Conservation (phyloP, 1,139 yeast genomes). For the Arxiozyma telluris region DNA sequence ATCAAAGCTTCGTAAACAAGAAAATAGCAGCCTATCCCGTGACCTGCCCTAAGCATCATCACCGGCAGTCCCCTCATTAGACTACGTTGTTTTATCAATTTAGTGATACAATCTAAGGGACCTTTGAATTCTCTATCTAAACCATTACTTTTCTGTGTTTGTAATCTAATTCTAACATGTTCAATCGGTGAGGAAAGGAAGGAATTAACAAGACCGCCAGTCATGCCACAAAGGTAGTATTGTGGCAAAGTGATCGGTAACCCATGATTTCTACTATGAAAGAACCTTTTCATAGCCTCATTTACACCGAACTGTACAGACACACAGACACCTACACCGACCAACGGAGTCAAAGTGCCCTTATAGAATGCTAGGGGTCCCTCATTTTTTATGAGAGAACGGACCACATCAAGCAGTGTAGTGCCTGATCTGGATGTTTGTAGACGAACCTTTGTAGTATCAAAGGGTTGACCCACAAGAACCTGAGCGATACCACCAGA, state of each 20-base stretch:
- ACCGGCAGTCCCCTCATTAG: conserved; percentile 74
- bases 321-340: conserved; percentile 91
- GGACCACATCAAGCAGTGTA: conserved; percentile 62
- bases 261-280: conserved; percentile 14
- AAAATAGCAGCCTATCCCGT: conserved; percentile 85
- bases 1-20: conserved; percentile 81
- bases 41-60: conserved; percentile 71
- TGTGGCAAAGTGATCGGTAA: conserved; percentile 40
- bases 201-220: conserved; percentile 84
- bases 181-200: conserved; percentile 86
- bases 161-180: conserved; percentile 83
- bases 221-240: conserved; percentile 72
- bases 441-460: conserved; percentile 81
- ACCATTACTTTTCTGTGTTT: conserved; percentile 48
- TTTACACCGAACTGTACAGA: conserved; percentile 85
- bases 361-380: conserved; percentile 79
- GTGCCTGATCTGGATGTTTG: conserved; percentile 75
- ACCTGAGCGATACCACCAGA: conserved; percentile 93
- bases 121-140: conserved; percentile 43
- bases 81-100: conserved; percentile 52
- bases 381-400: conserved; percentile 58
- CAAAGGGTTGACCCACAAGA: conserved; percentile 89
- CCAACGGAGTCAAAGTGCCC: conserved; percentile 76
- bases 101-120: conserved; percentile 68
- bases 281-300: conserved; percentile 77